Conservation (phyloP, 257 asterid species). For the Misopates orontium region DNA sequence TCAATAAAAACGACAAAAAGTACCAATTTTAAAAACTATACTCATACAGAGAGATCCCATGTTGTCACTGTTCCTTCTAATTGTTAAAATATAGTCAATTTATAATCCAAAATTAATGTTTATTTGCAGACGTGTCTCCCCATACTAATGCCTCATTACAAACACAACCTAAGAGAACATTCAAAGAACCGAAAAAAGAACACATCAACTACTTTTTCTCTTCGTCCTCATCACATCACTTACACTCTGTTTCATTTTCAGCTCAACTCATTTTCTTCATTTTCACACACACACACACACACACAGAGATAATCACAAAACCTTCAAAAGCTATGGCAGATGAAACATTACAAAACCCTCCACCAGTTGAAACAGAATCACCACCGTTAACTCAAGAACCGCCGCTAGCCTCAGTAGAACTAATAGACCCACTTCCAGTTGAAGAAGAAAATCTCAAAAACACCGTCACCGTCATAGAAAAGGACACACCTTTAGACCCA, state of each 20-base stretch:
- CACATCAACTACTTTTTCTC: background rate
- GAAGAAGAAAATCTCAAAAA: constrained; percentile 39
- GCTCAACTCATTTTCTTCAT: background rate
- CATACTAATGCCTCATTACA: constrained; percentile 2
- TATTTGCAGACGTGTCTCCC: too few species aligned
- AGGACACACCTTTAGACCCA: constrained; percentile 44
- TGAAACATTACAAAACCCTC: constrained; percentile 32
- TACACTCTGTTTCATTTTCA: background rate
- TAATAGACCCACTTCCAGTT: constrained; percentile 24
- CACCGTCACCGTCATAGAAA: constrained; percentile 44
- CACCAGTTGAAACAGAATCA: constrained; percentile 27
- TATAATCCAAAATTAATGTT: too few species aligned
- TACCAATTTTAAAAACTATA: too few species aligned
- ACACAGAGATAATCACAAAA: background rate
- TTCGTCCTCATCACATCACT: constrained; percentile 8
- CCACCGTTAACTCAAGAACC: constrained; percentile 33
- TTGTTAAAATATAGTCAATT: too few species aligned
- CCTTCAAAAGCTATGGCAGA: constrained; percentile 48
- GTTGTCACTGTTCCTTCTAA: too few species aligned
- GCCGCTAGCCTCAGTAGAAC: constrained; percentile 57
- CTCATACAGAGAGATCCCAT: too few species aligned
- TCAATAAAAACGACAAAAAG: too few species aligned
- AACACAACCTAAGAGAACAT: constrained; percentile 26
- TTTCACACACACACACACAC: background rate
- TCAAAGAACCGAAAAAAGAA: background rate